Conservation (phyloP, 805 yeast species). For the Saccharomyces paradoxus region DNA sequence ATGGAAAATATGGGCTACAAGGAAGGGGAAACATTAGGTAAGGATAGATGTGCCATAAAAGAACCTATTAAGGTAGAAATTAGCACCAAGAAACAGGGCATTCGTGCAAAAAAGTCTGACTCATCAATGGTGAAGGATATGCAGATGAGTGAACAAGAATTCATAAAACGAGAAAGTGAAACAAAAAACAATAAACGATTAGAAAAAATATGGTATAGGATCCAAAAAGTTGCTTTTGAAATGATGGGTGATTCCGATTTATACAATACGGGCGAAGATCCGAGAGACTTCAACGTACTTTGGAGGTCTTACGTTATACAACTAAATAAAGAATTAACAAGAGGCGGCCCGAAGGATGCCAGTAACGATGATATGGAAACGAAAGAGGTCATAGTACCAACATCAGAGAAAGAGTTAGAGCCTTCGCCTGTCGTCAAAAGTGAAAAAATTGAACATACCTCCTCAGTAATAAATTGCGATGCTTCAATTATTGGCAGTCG, state of each 20-base stretch:
- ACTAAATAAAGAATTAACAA: slow-evolving; percentile 7
- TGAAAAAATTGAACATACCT: neutral
- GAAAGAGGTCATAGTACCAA: slow-evolving; percentile 4
- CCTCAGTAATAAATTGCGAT: neutral
- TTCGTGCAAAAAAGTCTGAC: neutral
- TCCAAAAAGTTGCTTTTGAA: slow-evolving; percentile 38
- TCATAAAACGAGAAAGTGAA: slow-evolving; percentile 14
- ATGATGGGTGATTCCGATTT: slow-evolving; percentile 34
- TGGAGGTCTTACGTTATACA: slow-evolving; percentile 36
- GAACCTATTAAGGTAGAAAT: neutral
- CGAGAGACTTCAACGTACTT: slow-evolving; percentile 32
- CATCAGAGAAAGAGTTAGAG: slow-evolving; percentile 1
- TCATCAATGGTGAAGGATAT: neutral
- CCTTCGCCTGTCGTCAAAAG: neutral
- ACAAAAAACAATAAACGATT: slow-evolving; percentile 8
- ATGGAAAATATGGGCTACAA: slow-evolving; percentile 56
- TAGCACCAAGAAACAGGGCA: neutral
- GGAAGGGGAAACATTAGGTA: slow-evolving; percentile 40
- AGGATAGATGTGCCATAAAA: neutral
- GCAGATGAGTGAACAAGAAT: slow-evolving; percentile 7
- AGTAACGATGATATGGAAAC: slow-evolving; percentile 7
- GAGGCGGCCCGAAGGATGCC: slow-evolving; percentile 6
- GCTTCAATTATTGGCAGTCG: neutral
- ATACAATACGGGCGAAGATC: slow-evolving; percentile 18
- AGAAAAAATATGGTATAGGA: slow-evolving; percentile 15